Evolutionary conservation across 2,329 filamentous ascomycete species (phyloP).

Genomic region (Aspergillus sp.): DNA sequence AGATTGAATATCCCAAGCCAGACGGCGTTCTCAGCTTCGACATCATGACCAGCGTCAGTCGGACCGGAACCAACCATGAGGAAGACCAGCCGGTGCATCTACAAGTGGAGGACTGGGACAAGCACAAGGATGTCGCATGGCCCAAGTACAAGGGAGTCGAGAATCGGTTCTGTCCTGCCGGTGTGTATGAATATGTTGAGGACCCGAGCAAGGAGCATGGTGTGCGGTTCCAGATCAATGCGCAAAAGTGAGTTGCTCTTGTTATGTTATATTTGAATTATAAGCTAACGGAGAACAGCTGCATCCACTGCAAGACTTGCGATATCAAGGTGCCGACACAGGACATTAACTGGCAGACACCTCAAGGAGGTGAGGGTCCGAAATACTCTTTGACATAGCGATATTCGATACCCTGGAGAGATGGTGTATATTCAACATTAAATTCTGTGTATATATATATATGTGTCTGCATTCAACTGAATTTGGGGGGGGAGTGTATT

Average conservation of each 20-base stretch:
- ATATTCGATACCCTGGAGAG: not conserved
- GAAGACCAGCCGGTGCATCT: slow-evolving; percentile 97
- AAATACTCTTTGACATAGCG: slow-evolving; percentile 56
- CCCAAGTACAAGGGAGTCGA: slow-evolving; percentile 87
- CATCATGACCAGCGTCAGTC: slow-evolving; percentile 87
- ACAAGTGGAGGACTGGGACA: slow-evolving; percentile 91
- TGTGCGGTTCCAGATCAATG: slow-evolving; percentile 94
- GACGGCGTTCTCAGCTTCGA: slow-evolving; percentile 94
- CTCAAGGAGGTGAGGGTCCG: slow-evolving; percentile 76
- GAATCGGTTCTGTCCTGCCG: slow-evolving; percentile 94
- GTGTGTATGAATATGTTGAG: slow-evolving; percentile 97
- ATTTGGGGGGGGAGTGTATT: too few relatives aligned
- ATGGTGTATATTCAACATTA: not conserved
- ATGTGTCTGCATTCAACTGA: not conserved
- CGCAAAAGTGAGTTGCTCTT: slow-evolving; percentile 72
- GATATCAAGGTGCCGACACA: slow-evolving; percentile 97
- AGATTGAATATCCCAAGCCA: slow-evolving; percentile 95
- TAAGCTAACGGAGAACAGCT: slow-evolving; percentile 49
- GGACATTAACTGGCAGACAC: slow-evolving; percentile 96
- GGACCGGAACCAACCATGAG: slow-evolving; percentile 96
- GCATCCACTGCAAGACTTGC: slow-evolving; percentile 99
- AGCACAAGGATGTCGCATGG: slow-evolving; percentile 74
- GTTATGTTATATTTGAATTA: too few relatives aligned
- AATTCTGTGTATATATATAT: slow-evolving; percentile 5
- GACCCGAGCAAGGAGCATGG: slow-evolving; percentile 79